Base-by-base conservation (phyloP, 192 early-diverging fungal genomes). In the Coemansia sp. region DNA sequence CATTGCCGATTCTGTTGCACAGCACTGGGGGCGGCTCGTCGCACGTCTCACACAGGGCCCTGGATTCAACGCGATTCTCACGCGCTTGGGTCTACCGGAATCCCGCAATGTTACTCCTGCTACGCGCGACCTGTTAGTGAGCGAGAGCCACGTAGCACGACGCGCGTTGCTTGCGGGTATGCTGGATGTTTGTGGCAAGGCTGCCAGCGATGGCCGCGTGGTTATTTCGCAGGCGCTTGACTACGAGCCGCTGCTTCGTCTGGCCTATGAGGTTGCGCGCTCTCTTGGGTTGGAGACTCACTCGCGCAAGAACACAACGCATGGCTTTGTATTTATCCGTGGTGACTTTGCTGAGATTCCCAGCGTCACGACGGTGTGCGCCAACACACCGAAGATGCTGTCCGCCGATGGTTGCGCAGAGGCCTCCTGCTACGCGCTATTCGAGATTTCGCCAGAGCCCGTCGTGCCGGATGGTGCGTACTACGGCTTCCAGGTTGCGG, bases 401-500 rank as follows among this genome's bases (percentile, higher is more conserved):
- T 62, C 62, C 26, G n/a, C 34, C 49, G 18, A 47, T 21, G 19
- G 34, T 8, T 48, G 23, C 54, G 4, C n/a, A 38, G 27, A 34
- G 21, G 31, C 47, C 1, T 26, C 32, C 1, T 23, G 24, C 2
- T 47, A 38, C 22, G 63, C 52, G 3, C 19, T 52, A 25, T 79
- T 79, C 54, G 71, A 73, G 5, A 67, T 79, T 27, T 68, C 63
- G 0, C 28, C 56, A 2, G 55, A 63, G 59, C 60, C 76, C 4
- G 67, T 54, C 10, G 19, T 18, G 8, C 16, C 49, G 22, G 54
- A 47, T 9, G 61, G 56, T 1, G 62, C 22, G 53, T 81, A 81
- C 78, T 76, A 64, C 32, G 78, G 78, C 12, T 81, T 81, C 66
- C 65, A 71, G 63, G 78, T 81, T 1, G 68, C 73, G 16, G 56